Evolutionary conservation across 352 stramenopile genomes (phyloP).

Genomic region (Nothophytophthora sp.): DNA sequence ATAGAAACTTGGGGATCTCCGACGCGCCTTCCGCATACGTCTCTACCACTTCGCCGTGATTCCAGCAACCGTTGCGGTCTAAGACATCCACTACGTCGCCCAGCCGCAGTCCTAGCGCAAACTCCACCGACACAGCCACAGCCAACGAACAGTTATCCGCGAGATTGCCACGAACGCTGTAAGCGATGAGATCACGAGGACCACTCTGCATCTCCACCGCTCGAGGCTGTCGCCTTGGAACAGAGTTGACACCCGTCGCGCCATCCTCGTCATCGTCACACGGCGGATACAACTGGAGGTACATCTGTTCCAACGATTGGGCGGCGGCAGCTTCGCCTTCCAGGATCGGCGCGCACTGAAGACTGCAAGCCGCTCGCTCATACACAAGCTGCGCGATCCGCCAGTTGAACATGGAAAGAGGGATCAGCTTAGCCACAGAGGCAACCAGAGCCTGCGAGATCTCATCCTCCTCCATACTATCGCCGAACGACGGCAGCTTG

Average conservation of each 20-base stretch:
- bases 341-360: conserved; percentile 54
- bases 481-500: conserved; percentile 44
- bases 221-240: conserved; percentile 17
- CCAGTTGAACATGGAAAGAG: conserved; percentile 77
- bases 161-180: conserved; percentile 37
- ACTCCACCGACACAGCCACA: conserved; percentile 72
- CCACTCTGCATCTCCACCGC: conserved; percentile 35
- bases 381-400: conserved; percentile 54
- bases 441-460: conserved; percentile 52
- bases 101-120: conserved; percentile 46
- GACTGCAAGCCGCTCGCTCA: conserved; percentile 52
- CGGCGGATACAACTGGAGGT: conserved; percentile 50
- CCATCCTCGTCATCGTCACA: conserved; percentile 10
- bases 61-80: conserved; percentile 80
- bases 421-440: conserved; percentile 55
- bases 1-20: conserved; percentile 53
- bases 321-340: conserved; percentile 40
- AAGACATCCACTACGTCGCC: conserved; percentile 81
- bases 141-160: conserved; percentile 35
- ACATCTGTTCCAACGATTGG: conserved; percentile 59
- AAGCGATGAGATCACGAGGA: conserved; percentile 53
- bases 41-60: conserved; percentile 75
- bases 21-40: conserved; percentile 40
- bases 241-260: conserved; percentile 5
- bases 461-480: conserved; percentile 75